Base-by-base conservation (phyloP, 2,329 filamentous ascomycete species). In the Botrytis fabae region DNA sequence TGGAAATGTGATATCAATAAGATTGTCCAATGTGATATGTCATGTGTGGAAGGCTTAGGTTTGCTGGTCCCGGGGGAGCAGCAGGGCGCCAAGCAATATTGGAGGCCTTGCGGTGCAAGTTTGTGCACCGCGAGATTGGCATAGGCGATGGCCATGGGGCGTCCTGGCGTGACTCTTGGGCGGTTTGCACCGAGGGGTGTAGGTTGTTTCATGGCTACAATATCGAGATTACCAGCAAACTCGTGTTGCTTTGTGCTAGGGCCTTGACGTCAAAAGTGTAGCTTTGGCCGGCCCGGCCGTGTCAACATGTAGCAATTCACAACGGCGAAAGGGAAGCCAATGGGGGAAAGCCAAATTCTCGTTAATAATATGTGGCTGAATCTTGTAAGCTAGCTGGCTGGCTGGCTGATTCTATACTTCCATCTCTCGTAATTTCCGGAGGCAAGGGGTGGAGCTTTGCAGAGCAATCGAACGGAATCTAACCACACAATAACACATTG, bases 31-130 rank as follows among this genome's bases (percentile, higher is more conserved):
- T 51, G 63, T n/a, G 64, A 66, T 54, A 10, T 66, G 40, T 66
- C 64, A 38, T 40, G 48, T n/a, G 20, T 51, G 32, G 16, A 20
- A 54, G 25, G 46, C 44, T 65, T 51, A 40, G 59, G 18, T 35
- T 40, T 61, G 59, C 59, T 61, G 35, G 22, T 61, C 59, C 59
- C 1, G 5, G 22, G 10, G 14, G 60, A 62, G 35, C 60, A 62
- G 25, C 60, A 62, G 60, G 60, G 22, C 60, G 35, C 60, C 60
- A 62, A 62, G 60, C n/a, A 62, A n/a, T 62, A 35, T 32, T 68
- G 48, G 35, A 57, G 48, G 35, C 35, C 48, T 57, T 68, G 48
- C 25, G 46, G 46, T 68, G 46, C 6, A 42, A 25, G 35, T 12
- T 38, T 51, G 42, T 40, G 46, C n/a, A 35, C 46, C 46, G 10